These are phyloP conservation scores for Auricularia sp. DNA, from an alignment of 768 basidiomycete genomes.

Conservation along the genomic window DNA sequence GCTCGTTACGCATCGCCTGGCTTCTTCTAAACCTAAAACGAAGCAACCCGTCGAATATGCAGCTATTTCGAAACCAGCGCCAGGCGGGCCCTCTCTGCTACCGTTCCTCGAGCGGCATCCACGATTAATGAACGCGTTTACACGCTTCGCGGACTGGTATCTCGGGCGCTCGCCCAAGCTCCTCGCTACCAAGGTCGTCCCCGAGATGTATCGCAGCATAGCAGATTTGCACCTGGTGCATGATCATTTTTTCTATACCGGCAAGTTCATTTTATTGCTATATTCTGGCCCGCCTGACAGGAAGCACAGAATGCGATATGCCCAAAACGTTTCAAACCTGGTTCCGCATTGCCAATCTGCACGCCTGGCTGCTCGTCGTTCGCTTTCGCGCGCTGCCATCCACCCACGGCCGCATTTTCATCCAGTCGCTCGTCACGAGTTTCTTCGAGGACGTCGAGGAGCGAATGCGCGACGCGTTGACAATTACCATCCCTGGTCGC, in stretches of 20 bases:
- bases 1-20: neutral
- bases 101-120: neutral
- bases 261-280: neutral
- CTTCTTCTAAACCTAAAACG: neutral
- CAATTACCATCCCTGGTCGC: constrained; percentile 18
- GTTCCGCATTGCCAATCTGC: constrained; percentile 89
- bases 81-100: neutral
- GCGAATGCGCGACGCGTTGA: constrained; percentile 72
- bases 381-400: constrained; percentile 75
- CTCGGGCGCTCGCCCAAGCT: too few species aligned
- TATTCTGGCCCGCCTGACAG: too few species aligned
- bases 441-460: constrained; percentile 93
- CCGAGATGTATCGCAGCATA: neutral
- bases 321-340: constrained; percentile 95
- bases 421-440: constrained; percentile 83
- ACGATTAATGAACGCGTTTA: neutral
- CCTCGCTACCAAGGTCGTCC: neutral
- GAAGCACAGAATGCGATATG: constrained; percentile 57
- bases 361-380: constrained; percentile 84
- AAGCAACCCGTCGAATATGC: neutral
- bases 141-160: neutral
- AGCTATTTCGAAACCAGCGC: neutral
- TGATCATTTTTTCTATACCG: neutral
- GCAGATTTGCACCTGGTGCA: neutral
- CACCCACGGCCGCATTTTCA: constrained; percentile 54